These are phyloP conservation scores for Margaritispora aquatica DNA, from an alignment of 495 filamentous ascomycete genomes.

Conservation along the genomic window DNA sequence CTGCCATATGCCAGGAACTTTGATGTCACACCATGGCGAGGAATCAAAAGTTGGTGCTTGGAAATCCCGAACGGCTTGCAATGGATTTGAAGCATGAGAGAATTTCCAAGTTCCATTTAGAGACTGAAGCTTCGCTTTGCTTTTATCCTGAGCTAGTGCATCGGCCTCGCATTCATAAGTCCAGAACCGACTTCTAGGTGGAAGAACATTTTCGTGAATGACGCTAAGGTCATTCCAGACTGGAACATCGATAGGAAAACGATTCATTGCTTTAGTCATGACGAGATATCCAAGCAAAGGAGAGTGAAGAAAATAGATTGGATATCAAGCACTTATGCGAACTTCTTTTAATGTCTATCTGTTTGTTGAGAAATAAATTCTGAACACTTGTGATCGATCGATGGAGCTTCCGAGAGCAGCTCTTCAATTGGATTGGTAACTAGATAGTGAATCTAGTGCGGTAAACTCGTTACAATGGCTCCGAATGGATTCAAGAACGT, in stretches of 20 bases:
- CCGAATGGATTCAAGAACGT: too few relatives aligned
- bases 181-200: constrained; percentile 54
- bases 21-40: constrained; percentile 46
- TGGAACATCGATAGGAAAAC: constrained; percentile 14
- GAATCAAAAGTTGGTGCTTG: constrained; percentile 10
- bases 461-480: too few relatives aligned
- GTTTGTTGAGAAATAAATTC: too few relatives aligned
- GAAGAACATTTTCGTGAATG: constrained; percentile 56
- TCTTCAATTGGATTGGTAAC: too few relatives aligned
- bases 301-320: too few relatives aligned
- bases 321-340: too few relatives aligned
- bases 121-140: constrained; percentile 26
- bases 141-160: constrained; percentile 25
- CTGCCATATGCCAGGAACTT: constrained; percentile 67
- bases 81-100: constrained; percentile 16
- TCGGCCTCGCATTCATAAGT: constrained; percentile 34
- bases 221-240: constrained; percentile 57
- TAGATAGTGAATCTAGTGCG: too few relatives aligned
- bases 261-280: too few relatives aligned
- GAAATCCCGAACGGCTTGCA: constrained; percentile 14
- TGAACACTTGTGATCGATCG: too few relatives aligned
- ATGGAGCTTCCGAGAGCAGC: too few relatives aligned
- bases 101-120: constrained; percentile 60
- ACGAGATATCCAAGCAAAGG: too few relatives aligned
- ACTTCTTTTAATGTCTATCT: too few relatives aligned